A percentile compares a stretch with the other conserved stretches of the same genome.
phyloP scores from a whole-genome alignment of 805 yeast species.

The Monosporozyma servazzii region DNA sequence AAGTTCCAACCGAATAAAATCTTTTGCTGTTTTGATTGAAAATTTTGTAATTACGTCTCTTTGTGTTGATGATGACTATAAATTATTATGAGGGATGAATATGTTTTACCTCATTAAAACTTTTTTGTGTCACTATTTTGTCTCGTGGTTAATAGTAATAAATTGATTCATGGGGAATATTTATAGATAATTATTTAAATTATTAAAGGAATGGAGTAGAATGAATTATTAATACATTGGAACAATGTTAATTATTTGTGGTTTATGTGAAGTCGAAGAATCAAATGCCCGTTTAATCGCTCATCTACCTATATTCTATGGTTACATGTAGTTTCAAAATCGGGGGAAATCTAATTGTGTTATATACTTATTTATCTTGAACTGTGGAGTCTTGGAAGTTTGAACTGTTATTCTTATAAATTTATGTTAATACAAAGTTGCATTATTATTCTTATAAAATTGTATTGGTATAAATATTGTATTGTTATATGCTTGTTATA shows the following conservation, averaged over 20 bases:
- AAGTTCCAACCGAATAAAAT: background rate
- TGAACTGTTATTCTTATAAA: background rate
- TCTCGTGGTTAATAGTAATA: background rate
- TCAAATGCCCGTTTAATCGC: constrained; percentile 33
- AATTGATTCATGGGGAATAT: background rate
- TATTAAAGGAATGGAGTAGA: background rate
- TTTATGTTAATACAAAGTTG: background rate
- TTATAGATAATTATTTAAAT: constrained; percentile 1
- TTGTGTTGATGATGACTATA: background rate
- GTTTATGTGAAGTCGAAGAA: constrained; percentile 19
- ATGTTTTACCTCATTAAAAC: background rate
- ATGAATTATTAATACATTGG: background rate
- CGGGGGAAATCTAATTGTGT: constrained; percentile 26
- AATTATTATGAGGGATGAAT: background rate
- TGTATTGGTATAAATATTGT: background rate
- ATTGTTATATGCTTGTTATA: background rate
- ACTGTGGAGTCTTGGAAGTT: background rate
- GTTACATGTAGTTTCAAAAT: constrained; percentile 34
- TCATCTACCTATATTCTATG: constrained; percentile 30
- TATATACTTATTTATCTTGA: background rate
- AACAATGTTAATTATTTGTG: background rate
- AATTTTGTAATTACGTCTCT: background rate
- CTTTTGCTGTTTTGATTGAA: background rate
- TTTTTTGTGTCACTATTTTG: background rate
- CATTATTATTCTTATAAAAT: background rate